These are phyloP conservation scores for Capsella rubella DNA, from an alignment of 441 rosid species.

Conservation along the genomic window DNA sequence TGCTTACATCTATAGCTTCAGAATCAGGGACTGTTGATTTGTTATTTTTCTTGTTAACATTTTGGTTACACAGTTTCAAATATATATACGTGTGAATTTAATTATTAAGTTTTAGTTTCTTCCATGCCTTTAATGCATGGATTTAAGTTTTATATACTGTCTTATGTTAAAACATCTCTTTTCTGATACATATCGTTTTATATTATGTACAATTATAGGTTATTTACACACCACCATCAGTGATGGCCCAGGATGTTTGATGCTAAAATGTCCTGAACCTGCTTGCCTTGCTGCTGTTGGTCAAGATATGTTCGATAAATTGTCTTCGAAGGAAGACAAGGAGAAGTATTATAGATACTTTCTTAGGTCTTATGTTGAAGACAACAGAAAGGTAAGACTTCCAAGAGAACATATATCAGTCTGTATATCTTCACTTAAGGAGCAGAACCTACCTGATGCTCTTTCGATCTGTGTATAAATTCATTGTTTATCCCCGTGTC, in stretches of 20 bases:
- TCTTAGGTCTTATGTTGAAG: constrained; percentile 67
- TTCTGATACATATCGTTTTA: constrained; percentile 44
- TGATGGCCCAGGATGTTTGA: constrained; percentile 73
- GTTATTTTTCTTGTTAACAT: not conserved
- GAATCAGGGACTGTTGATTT: constrained; percentile 8
- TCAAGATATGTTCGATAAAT: constrained; percentile 53
- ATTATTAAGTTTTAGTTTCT: constrained; percentile 11
- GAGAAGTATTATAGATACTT: constrained; percentile 55
- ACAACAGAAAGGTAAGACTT: constrained; percentile 49
- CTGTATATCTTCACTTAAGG: constrained; percentile 5
- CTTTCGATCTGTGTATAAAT: not conserved
- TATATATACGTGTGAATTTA: not conserved
- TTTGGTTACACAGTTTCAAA: constrained; percentile 25
- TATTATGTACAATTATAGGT: constrained; percentile 52
- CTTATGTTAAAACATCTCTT: constrained; percentile 17
- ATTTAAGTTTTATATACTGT: constrained; percentile 2
- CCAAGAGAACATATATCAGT: constrained; percentile 23
- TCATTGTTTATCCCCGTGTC: not conserved
- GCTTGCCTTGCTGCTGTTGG: constrained; percentile 62
- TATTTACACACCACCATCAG: constrained; percentile 62
- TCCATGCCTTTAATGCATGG: constrained; percentile 5
- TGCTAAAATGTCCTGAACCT: constrained; percentile 71
- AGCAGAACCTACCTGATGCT: constrained; percentile 21
- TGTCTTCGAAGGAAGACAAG: constrained; percentile 55
- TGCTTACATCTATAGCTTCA: constrained; percentile 11